Percentiles rank a stretch among this genome's conserved stretches.
phyloP scores from a whole-genome alignment of 176 grass and related monocot species.

The Chrysopogon serrulatus region DNA sequence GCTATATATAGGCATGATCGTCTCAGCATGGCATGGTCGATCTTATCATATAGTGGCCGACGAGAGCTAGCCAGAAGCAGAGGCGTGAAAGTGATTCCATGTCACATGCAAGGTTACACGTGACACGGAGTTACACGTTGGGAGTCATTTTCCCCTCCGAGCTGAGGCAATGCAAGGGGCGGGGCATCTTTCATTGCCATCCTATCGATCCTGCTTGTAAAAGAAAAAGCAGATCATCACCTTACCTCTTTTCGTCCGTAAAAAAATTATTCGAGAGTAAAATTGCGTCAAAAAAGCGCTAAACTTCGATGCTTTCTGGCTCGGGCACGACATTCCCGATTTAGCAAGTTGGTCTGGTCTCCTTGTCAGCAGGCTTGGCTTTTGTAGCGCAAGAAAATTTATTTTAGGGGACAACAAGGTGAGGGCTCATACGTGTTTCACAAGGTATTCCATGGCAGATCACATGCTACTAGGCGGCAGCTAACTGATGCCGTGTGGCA shows the following conservation, averaged over 20 bases:
- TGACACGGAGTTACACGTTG: background rate
- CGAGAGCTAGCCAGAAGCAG: background rate
- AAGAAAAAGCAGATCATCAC: background rate
- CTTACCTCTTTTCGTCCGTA: background rate
- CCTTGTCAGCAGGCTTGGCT: background rate
- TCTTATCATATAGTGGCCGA: background rate
- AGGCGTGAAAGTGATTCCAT: conserved; percentile 6
- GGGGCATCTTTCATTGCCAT: conserved; percentile 24
- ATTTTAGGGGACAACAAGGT: background rate
- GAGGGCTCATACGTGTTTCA: conserved; percentile 32
- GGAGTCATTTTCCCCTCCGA: background rate
- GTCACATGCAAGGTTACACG: conserved; percentile 21
- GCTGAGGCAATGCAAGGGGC: no score
- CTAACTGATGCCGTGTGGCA: background rate
- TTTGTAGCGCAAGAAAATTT: background rate
- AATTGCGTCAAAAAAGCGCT: background rate
- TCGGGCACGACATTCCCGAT: background rate
- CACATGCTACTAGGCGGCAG: background rate
- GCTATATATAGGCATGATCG: background rate
- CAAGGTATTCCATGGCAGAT: conserved; percentile 29
- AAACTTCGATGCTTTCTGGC: conserved; percentile 28
- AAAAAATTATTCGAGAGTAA: background rate
- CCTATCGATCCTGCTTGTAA: background rate
- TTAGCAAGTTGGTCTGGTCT: background rate
- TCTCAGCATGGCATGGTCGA: background rate